Evolutionary conservation across 441 rosid species (phyloP), one percentile per base, ranked within the genome.

Genomic region (Bruguiera hainesii): DNA sequence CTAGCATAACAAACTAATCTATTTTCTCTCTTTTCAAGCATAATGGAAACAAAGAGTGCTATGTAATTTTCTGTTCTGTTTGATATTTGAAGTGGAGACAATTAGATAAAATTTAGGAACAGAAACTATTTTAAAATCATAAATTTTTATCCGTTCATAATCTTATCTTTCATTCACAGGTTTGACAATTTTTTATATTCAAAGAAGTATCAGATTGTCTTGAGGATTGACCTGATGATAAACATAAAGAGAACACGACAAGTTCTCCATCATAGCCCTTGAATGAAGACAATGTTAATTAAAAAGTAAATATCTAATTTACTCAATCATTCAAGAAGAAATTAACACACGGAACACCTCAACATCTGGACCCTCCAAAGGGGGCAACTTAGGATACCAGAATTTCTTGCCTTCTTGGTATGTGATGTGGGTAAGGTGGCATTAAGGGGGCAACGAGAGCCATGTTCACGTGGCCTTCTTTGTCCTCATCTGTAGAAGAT

Each of bases 391-490:
- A 50, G 39, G 77, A 64, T 67, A 71, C 69, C 66, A 60, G 58
- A 30, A 48, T 33, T 74, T 65, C 7, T 31, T 2, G 26, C 26
- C 26, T 31, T 7, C 3, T 28, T 18, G 69, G 72, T 59, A 76
- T 74, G 76, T 78, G 73, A 59, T 23, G 73, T 53, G 70, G 79
- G 76, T 2, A 31, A 26, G 69, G 51, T 7, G 56, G 61, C 56
- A 78, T 61, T 60, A 56, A 39, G 65, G 65, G 56, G 68, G 78
- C 71, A 75, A 61, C 1, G 15, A 10, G 65, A 65, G 72, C 18
- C 77, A 84, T 78, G 81, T 78, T 78, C 70, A 68, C 5, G 23
- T 55, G 81, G 61, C 67, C 80, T 51, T n/a, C 35, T 16, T 31
- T 80, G 84, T 75, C 73, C 39, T 65, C 77, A 37, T 55, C 30